Conservation (phyloP, 768 basidiomycete genomes). For the Kondoa malvinella region DNA sequence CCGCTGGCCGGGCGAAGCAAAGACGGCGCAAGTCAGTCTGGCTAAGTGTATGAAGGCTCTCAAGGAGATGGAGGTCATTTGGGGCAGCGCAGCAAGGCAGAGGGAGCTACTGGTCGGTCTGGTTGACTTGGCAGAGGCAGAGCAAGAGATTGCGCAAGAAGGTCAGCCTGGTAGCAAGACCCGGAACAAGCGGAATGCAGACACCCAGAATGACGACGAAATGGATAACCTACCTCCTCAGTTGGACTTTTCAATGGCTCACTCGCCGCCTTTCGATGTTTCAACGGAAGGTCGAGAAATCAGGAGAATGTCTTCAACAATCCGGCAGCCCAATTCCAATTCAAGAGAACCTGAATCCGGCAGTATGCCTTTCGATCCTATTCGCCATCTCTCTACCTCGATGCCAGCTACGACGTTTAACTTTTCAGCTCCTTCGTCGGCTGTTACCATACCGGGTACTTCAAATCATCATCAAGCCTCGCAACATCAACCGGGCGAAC, state of each 20-base stretch:
- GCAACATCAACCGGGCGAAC: neutral
- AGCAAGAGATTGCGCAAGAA: neutral
- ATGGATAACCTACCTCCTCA: neutral
- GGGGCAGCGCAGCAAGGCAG: constrained; percentile 14
- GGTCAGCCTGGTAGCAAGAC: neutral
- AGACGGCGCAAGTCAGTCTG: constrained; percentile 21
- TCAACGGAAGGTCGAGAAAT: neutral
- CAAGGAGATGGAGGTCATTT: constrained; percentile 24
- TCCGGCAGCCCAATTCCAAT: neutral
- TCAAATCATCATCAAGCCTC: neutral
- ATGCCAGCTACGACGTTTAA: neutral
- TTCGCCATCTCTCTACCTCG: neutral
- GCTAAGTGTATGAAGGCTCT: constrained; percentile 24
- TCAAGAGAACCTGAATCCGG: neutral
- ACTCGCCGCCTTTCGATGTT: neutral
- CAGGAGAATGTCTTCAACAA: neutral
- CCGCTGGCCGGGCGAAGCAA: constrained; percentile 21
- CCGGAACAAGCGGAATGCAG: neutral
- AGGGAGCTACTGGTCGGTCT: constrained; percentile 16
- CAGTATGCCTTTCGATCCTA: neutral
- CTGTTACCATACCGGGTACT: neutral
- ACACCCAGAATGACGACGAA: neutral
- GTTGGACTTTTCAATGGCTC: neutral
- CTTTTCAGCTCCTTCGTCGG: neutral
- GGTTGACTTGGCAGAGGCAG: neutral